Evolutionary conservation across 1,139 yeast genomes (phyloP).

Genomic region (Yamadazyma blattariae): DNA sequence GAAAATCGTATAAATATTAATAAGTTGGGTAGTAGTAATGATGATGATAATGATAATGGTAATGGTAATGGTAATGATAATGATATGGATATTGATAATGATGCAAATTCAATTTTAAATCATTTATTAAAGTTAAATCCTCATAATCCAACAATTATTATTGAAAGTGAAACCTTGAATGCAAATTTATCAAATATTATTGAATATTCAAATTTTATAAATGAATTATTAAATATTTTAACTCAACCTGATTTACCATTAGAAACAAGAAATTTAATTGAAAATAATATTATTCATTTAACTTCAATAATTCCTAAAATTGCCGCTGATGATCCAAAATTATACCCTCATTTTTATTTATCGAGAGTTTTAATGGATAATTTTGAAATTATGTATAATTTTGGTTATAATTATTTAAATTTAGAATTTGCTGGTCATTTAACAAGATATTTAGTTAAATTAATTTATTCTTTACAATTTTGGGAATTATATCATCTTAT

Average conservation of each 20-base stretch:
- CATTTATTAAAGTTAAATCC: constrained; percentile 34
- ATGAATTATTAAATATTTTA: constrained; percentile 3
- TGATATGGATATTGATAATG: neutral
- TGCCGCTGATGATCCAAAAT: neutral
- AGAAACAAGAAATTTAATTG: constrained; percentile 1
- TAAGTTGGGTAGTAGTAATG: too few relatives aligned
- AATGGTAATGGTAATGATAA: constrained; percentile 10
- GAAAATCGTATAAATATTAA: neutral
- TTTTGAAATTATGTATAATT: constrained; percentile 26
- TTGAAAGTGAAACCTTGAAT: constrained; percentile 8
- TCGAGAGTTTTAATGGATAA: constrained; percentile 41
- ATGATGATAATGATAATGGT: too few relatives aligned
- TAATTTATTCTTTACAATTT: constrained; percentile 38
- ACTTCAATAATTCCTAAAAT: constrained; percentile 10
- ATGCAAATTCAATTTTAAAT: constrained; percentile 22
- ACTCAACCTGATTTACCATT: neutral
- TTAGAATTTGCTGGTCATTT: constrained; percentile 37
- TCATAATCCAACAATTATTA: constrained; percentile 18
- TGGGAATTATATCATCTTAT: constrained; percentile 48
- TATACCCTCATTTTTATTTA: constrained; percentile 36
- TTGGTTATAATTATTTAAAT: constrained; percentile 36
- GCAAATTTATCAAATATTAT: neutral
- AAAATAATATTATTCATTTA: constrained; percentile 4
- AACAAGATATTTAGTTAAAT: constrained; percentile 37
- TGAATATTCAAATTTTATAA: constrained; percentile 7